Conservation (phyloP, 371 early-diverging fungal genomes). For the Apophysomyces elegans region DNA sequence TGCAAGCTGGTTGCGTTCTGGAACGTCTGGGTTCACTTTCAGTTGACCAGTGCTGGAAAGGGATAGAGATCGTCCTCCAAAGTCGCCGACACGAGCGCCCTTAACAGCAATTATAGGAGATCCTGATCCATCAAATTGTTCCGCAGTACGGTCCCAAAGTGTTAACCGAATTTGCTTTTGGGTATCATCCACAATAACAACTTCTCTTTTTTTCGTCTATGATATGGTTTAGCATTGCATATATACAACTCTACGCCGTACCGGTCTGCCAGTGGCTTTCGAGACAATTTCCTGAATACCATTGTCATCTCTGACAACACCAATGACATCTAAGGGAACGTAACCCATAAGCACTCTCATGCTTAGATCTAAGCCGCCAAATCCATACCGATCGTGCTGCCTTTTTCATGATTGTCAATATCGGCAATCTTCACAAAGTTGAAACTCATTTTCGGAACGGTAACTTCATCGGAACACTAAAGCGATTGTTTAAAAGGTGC, state of each 20-base stretch:
- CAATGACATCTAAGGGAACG: conserved; percentile 71
- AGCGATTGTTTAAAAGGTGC: not conserved
- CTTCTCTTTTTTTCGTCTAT: conserved; percentile 83
- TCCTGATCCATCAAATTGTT: conserved; percentile 56
- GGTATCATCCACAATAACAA: conserved; percentile 83
- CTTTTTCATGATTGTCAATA: conserved; percentile 68
- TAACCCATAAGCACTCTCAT: not conserved
- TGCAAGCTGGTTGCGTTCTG: conserved; percentile 79
- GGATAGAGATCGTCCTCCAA: conserved; percentile 80
- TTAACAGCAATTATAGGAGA: conserved; percentile 83
- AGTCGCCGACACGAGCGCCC: conserved; percentile 86
- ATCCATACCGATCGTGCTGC: conserved; percentile 63
- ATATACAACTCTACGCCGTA: conserved; percentile 33
- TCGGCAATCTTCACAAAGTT: conserved; percentile 70
- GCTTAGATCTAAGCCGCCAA: not conserved
- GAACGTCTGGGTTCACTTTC: conserved; percentile 82
- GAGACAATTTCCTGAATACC: conserved; percentile 69
- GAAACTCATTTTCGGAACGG: conserved; percentile 72
- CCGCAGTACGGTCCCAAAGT: conserved; percentile 90
- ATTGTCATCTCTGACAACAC: conserved; percentile 71
- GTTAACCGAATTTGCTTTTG: conserved; percentile 78
- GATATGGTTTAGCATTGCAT: conserved; percentile 7
- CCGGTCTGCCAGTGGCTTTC: conserved; percentile 70
- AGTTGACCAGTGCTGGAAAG: conserved; percentile 55
- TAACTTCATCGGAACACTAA: conserved; percentile 64